Evolutionary conservation across 345 rosid species (phyloP), one percentile per base, ranked within the genome.

Genomic region (Eucalyptus brandiana): DNA sequence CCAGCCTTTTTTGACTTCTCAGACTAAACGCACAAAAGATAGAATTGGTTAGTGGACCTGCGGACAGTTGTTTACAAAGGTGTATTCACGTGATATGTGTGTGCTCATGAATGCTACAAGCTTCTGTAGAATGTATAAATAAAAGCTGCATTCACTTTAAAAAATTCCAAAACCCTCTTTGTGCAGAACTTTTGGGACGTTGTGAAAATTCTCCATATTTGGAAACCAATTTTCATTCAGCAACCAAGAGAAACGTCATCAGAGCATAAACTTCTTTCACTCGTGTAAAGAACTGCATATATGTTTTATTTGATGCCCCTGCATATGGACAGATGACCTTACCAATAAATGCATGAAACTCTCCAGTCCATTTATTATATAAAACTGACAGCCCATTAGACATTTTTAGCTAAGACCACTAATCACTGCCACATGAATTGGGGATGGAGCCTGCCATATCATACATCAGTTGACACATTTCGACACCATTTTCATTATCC

Each of bases 1-100:
- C 99, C 99, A 91, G 94, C 97, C 91, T 92, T 97, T 89, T 97
- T 97, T 23, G 97, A 97, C 93, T 95, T 97, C 94, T 97, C 98
- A 91, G 99, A 96, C 99, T 96, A 89, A 86, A 81, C 10, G 53
- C 67, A 42, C 37, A 56, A 24, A 58, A 88, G 50, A 45, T 32
- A n/a, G 56, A 87, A 65, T 17, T 26, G 53, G 34, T 30, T 34
- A 48, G 30, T 45, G 85, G 18, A 67, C 49, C 23, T 6, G 6
- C 6, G 32, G 53, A 65, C 12, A 3, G 72, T 53, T 32, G 60
- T 65, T 34, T 87, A 56, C 10, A 12, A 11, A 34, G 44, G 26
- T 72, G 81, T 34, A 72, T 72, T 72, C 44, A 72, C 3, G 26
- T 72, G 24, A 86, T 48, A 86, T 40, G 60, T n/a, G 87, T 51